Base-by-base conservation (phyloP, 495 filamentous ascomycete species). In the Astrothelium macrocarpum region DNA sequence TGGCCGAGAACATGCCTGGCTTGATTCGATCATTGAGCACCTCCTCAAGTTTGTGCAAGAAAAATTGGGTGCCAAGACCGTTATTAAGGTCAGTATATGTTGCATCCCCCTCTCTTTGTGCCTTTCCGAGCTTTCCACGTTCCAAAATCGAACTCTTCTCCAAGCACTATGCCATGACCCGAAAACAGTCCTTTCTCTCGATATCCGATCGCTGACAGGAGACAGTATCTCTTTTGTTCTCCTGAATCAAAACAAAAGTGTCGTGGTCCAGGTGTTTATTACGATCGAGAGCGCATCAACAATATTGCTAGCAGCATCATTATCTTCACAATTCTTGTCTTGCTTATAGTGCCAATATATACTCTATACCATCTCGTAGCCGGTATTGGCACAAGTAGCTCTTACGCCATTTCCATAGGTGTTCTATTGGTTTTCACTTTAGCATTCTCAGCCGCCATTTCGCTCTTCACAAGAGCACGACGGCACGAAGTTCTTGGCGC, bases 401-500 rank as follows among this genome's bases (percentile, higher is more conserved):
- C 46, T 12, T 59, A 66, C 59, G 64, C 64, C 10, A 59, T 65
- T 7, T 68, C 64, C 34, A 66, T 68, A 11, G 67, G 64, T 2
- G 62, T 75, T 1, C 64, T 76, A 1, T 59, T 75, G 1, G 31
- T 73, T 9, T 74, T 67, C 32, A 75, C 73, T 1, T 53, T 75
- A 9, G 56, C 67, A 0, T 76, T 75, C 61, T 69, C 74, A 0
- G 65, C 53, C 4, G 66, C 65, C 2, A 32, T 77, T 10, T 65
- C 64, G 2, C 61, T 73, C 2, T 70, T 73, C 62, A 75, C 74
- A 1, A 56, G 61, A 61, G 74, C 74, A 10, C 69, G 68, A 46
- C 43, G 72, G 31, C 74, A 75, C 45, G 73, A 77, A 63, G 71
- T 72, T 43, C 64, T 77, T 42, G 70, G 65, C 25, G 69, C 74